Evolutionary conservation across 2,329 filamentous ascomycete genomes (phyloP).

Genomic region (Aspergillus glaucus): DNA sequence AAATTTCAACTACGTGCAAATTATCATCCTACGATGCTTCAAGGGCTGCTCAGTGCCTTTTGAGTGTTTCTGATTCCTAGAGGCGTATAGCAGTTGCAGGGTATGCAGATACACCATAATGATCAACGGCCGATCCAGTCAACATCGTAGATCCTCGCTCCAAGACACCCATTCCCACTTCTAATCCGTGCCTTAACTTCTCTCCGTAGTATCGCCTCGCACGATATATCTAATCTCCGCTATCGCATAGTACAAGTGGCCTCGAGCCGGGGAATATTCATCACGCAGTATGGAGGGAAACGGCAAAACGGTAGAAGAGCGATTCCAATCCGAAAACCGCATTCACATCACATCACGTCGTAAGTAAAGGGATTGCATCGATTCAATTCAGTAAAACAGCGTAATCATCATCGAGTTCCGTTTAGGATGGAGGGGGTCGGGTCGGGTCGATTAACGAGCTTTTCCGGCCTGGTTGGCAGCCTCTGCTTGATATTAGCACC

Average conservation of each 20-base stretch:
- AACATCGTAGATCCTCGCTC: no score
- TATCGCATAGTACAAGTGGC: not conserved
- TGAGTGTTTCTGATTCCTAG: no score
- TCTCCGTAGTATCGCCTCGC: not conserved
- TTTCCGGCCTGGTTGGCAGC: conserved; percentile 47
- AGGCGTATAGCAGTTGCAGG: no score
- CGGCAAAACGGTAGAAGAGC: not conserved
- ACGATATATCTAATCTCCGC: not conserved
- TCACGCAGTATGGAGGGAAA: not conserved
- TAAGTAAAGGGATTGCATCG: conserved; percentile 5
- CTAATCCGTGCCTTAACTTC: not conserved
- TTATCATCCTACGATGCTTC: no score
- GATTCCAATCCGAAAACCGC: not conserved
- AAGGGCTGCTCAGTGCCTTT: no score
- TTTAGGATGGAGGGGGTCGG: not conserved
- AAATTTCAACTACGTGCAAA: no score
- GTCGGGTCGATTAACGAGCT: conserved; percentile 32
- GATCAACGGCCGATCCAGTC: no score
- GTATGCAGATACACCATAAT: not conserved
- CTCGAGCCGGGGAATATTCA: not conserved
- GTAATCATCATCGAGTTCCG: not conserved
- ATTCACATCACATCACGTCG: conserved; percentile 9
- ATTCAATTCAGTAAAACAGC: not conserved
- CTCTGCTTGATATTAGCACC: conserved; percentile 27
- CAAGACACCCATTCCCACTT: no score